Conservation (phyloP, 2,329 filamentous ascomycete species). For the Hymenoscyphus fructigenus region DNA sequence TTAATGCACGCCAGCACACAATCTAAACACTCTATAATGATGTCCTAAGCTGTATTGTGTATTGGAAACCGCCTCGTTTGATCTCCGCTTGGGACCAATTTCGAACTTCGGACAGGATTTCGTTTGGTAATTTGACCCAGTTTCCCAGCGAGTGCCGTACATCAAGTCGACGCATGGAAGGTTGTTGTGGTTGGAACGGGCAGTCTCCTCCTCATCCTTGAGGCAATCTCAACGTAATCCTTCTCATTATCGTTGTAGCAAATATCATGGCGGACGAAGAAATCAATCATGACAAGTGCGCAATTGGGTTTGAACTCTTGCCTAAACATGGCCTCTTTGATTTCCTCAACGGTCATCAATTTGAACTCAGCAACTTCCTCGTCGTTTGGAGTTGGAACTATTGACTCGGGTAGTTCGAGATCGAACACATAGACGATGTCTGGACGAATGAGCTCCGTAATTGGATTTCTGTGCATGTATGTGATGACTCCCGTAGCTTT, state of each 20-base stretch:
- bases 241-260: slow-evolving; percentile 68
- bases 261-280: slow-evolving; percentile 75
- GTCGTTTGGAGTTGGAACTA: slow-evolving; percentile 67
- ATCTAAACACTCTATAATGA: too few species aligned
- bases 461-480: slow-evolving; percentile 67
- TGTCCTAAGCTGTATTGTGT: too few species aligned
- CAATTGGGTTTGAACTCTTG: slow-evolving; percentile 87
- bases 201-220: slow-evolving; percentile 7
- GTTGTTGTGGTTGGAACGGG: slow-evolving; percentile 10
- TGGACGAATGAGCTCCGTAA: slow-evolving; percentile 60
- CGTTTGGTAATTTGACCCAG: too few species aligned
- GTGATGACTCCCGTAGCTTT: slow-evolving; percentile 60
- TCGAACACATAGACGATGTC: slow-evolving; percentile 78
- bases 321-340: slow-evolving; percentile 59
- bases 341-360: slow-evolving; percentile 60
- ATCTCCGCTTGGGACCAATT: too few species aligned
- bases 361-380: slow-evolving; percentile 77
- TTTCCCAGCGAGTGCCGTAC: too few species aligned
- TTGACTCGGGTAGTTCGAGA: slow-evolving; percentile 58
- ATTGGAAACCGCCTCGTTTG: too few species aligned
- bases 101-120: too few species aligned
- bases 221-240: slow-evolving; percentile 12
- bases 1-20: too few species aligned
- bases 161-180: neutral
- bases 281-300: slow-evolving; percentile 74